Percentiles rank a stretch among this genome's conserved stretches.
These are phyloP conservation scores for Crucibulum laeve DNA, from an alignment of 768 basidiomycete genomes.

Conservation along the genomic window DNA sequence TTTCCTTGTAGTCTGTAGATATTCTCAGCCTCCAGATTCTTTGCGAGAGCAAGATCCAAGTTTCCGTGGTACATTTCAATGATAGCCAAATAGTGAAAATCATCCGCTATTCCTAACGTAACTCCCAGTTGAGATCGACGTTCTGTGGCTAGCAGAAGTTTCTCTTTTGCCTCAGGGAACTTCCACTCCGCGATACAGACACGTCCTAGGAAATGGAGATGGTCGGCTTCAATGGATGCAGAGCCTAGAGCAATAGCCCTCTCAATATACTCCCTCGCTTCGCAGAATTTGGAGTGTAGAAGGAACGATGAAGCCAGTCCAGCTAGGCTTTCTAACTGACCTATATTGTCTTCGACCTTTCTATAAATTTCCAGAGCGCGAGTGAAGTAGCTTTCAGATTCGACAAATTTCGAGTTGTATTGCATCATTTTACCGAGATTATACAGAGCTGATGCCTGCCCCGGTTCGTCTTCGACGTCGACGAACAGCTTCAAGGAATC, in stretches of 20 bases:
- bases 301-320: slow-evolving; percentile 16
- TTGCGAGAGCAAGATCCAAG: too few relatives aligned
- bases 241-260: slow-evolving; percentile 17
- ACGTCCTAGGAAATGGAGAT: slow-evolving; percentile 17
- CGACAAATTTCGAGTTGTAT: slow-evolving; percentile 10
- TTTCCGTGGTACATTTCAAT: too few relatives aligned
- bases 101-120: slow-evolving; percentile 5
- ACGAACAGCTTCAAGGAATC: slow-evolving; percentile 13
- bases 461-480: slow-evolving; percentile 11
- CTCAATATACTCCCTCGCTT: slow-evolving; percentile 14
- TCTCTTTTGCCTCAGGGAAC: slow-evolving; percentile 3
- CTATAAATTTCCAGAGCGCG: too few relatives aligned
- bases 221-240: slow-evolving; percentile 17
- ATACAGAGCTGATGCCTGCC: slow-evolving; percentile 18
- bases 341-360: slow-evolving; percentile 16
- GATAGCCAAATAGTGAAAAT: slow-evolving; percentile 5
- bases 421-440: slow-evolving; percentile 17
- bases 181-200: slow-evolving; percentile 4
- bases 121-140: slow-evolving; percentile 1
- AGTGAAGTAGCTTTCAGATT: slow-evolving; percentile 17
- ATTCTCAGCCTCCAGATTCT: too few relatives aligned
- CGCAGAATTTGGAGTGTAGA: slow-evolving; percentile 18
- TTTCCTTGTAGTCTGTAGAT: too few relatives aligned
- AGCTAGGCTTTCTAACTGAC: slow-evolving; percentile 18
- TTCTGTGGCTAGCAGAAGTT: neutral